phyloP scores from a whole-genome alignment of 1,139 yeast species.

The Magnusiomyces magnusii region DNA sequence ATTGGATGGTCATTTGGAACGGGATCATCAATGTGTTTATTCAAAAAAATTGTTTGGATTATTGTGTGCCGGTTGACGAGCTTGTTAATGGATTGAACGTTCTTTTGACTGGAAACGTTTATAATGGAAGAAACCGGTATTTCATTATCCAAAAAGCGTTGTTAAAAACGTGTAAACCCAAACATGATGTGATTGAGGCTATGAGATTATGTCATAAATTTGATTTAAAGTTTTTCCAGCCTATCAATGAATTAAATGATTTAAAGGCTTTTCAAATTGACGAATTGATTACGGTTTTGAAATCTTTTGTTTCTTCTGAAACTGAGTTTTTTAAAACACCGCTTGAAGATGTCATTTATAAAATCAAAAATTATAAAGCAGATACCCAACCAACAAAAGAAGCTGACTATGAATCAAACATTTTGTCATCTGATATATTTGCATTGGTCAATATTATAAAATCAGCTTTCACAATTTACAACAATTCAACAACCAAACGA shows the following conservation, averaged over 20 bases:
- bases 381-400: no score
- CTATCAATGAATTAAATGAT: not conserved
- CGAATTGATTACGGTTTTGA: not conserved
- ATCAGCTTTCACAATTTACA: no score
- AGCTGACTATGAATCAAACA: no score
- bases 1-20: not conserved
- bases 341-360: no score
- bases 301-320: not conserved
- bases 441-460: no score
- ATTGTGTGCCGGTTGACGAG: conserved; percentile 1
- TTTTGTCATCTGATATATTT: no score
- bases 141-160: not conserved
- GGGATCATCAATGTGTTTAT: not conserved
- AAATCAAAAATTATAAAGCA: not conserved
- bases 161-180: not conserved
- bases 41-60: not conserved
- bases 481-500: no score
- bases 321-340: not conserved
- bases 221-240: not conserved
- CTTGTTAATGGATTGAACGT: not conserved
- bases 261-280: no score
- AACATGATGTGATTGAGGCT: not conserved
- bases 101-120: not conserved
- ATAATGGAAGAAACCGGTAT: not conserved
- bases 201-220: not conserved